phyloP scores from a whole-genome alignment of 1,139 yeast genomes.

The Kluyveromyces sp. region DNA sequence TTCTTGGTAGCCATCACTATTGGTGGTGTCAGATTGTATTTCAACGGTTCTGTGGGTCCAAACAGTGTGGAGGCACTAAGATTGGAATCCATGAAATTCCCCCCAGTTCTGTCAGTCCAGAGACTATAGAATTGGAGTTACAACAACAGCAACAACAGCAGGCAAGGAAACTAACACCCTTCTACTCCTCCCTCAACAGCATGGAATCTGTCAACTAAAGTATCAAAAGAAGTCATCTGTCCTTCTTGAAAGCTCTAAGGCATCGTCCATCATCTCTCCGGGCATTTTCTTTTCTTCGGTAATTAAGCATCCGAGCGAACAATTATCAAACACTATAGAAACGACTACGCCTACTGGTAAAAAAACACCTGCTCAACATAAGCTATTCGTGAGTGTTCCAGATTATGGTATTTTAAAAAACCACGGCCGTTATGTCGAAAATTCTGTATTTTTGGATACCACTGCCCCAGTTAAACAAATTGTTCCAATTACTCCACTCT shows the following conservation, averaged over 20 bases:
- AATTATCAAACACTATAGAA: not conserved
- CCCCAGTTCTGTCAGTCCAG: conserved; percentile 64
- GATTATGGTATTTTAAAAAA: conserved; percentile 78
- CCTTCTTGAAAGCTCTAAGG: conserved; percentile 34
- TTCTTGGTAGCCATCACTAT: conserved; percentile 80
- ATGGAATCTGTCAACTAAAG: conserved; percentile 29
- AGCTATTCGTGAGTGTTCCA: conserved; percentile 67
- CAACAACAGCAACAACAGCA: conserved; percentile 37
- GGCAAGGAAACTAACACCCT: conserved; percentile 29
- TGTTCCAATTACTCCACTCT: conserved; percentile 58
- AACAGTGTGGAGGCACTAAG: conserved; percentile 38
- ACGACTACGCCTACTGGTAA: not conserved
- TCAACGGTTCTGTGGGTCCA: conserved; percentile 42
- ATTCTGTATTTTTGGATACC: conserved; percentile 65
- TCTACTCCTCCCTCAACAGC: conserved; percentile 22
- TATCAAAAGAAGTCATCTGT: conserved; percentile 38
- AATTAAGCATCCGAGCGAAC: conserved; percentile 21
- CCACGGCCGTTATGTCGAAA: conserved; percentile 65
- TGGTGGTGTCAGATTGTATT: conserved; percentile 73
- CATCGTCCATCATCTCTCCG: conserved; percentile 61
- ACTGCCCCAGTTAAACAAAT: conserved; percentile 67
- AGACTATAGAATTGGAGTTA: conserved; percentile 39
- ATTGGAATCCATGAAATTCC: conserved; percentile 56
- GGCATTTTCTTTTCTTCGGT: conserved; percentile 65
- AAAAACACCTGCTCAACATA: conserved; percentile 23